phyloP scores from a whole-genome alignment of 2,329 filamentous ascomycete genomes.

The Zarea fungicola region DNA sequence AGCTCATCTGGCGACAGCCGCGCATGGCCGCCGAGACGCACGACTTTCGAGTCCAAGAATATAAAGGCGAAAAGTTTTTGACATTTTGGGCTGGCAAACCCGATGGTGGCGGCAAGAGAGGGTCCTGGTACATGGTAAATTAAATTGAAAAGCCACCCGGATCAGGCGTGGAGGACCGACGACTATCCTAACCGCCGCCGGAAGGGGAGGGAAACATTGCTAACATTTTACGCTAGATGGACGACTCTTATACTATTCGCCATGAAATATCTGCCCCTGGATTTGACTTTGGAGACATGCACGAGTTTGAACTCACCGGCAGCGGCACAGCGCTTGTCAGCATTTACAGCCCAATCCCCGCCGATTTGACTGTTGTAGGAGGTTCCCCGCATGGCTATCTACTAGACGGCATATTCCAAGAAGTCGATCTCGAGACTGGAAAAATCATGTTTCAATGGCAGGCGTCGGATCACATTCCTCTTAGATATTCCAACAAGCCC shows the following conservation, averaged over 20 bases:
- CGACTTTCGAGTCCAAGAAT: slow-evolving; percentile 19
- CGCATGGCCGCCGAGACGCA: slow-evolving; percentile 11
- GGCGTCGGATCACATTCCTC: slow-evolving; percentile 20
- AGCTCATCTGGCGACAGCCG: slow-evolving; percentile 25
- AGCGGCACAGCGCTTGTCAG: slow-evolving; percentile 33
- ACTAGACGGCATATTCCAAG: slow-evolving; percentile 27
- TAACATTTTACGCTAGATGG: slow-evolving; percentile 7
- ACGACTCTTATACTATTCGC: slow-evolving; percentile 10
- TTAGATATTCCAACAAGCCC: slow-evolving; percentile 5
- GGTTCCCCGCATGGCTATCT: slow-evolving; percentile 19
- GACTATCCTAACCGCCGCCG: no score
- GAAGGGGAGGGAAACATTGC: background rate
- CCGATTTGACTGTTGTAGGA: slow-evolving; percentile 29
- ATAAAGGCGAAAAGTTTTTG: slow-evolving; percentile 15
- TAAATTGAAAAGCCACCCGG: no score
- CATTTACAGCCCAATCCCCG: slow-evolving; percentile 29
- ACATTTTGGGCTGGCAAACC: slow-evolving; percentile 33
- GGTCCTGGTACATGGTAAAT: slow-evolving; percentile 39
- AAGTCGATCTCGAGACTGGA: slow-evolving; percentile 43
- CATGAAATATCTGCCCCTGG: slow-evolving; percentile 7
- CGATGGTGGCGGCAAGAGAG: slow-evolving; percentile 39
- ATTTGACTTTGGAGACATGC: slow-evolving; percentile 29
- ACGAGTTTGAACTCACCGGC: slow-evolving; percentile 32
- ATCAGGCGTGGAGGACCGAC: no score
- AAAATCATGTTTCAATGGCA: slow-evolving; percentile 42